Evolutionary conservation across 164 flowering plant species (phyloP).

Genomic region (Vitis amurensis): DNA sequence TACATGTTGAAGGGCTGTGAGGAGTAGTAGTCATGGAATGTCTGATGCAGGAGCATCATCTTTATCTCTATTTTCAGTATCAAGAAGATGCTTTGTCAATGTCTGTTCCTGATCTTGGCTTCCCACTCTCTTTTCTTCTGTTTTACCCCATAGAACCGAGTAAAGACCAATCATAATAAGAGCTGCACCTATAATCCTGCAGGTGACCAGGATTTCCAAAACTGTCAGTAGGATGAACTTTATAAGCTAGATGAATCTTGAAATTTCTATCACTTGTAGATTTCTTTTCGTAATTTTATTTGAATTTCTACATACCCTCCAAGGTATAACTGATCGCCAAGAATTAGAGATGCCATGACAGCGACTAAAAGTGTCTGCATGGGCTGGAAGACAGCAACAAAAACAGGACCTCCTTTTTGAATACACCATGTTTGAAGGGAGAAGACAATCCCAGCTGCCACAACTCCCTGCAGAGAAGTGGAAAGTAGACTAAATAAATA

Average conservation of each 20-base stretch:
- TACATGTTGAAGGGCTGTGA: no score
- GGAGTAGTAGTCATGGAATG: constrained; percentile 25
- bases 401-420: constrained; percentile 72
- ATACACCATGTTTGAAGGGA: constrained; percentile 85
- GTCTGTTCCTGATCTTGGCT: constrained; percentile 34
- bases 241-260: no score
- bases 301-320: constrained; percentile 56
- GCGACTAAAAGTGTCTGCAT: constrained; percentile 73
- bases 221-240: not conserved
- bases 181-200: constrained; percentile 64
- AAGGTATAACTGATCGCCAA: constrained; percentile 70
- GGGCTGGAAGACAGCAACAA: constrained; percentile 78
- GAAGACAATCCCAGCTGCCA: constrained; percentile 68
- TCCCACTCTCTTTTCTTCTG: constrained; percentile 45
- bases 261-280: no score
- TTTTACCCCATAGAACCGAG: constrained; percentile 76
- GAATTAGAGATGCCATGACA: constrained; percentile 61
- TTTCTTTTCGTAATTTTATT: no score
- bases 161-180: constrained; percentile 67
- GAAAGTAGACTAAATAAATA: not conserved
- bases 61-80: constrained; percentile 19
- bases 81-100: constrained; percentile 45
- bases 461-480: constrained; percentile 53
- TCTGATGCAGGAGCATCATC: constrained; percentile 22
- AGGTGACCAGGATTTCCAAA: not conserved